Base-by-base conservation (phyloP, 2,329 filamentous ascomycete genomes). In the Aspergillus fructus region DNA sequence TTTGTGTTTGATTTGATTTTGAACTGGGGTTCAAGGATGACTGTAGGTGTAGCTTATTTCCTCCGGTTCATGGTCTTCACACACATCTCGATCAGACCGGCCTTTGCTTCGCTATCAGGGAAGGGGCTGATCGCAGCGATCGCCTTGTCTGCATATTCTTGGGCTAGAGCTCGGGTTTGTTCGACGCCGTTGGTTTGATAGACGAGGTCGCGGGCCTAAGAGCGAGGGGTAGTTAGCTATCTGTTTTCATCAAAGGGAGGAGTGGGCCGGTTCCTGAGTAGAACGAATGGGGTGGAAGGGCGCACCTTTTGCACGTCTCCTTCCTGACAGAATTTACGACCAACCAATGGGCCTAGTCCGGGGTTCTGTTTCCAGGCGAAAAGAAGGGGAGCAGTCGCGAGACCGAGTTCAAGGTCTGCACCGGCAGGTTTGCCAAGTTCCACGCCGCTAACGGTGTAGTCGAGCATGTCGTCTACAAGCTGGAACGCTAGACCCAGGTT, bases 401-500 rank as follows among this genome's bases (percentile, higher is more conserved):
- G 82, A 4, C 94, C 94, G 30, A 99, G 80, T 76, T 97, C 91
- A 61, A 99, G 76, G 76, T 99, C 94, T 30, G 94, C 94, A 41
- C 93, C 94, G 5, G 93, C 91, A 2, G 94, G 94, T 78, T 99
- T 99, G 23, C 94, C 94, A 42, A 99, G 79, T 72, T 97, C 92
- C 58, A 85, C 83, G 42, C 87, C 91, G 54, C 85, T 91, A 60
- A 91, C 85, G 0, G 94, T 97, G 74, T 97, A 99, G 75, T 99
- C 94, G 67, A 99, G 82, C 89, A 99, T 90, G 72, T 99, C 94
- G 72, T 99, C 94, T 15, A 99, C 93, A 9, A 99, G 83, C 81
- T 99, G 94, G 78, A 99, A 99, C 1, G 94, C 94, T 54, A 99
- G 78, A 1, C 94, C 94, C 47, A 99, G 75, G 68, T 99, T 97